Evolutionary conservation across 352 stramenopile genomes (phyloP).

Genomic region (Saprolegnia diclina): DNA sequence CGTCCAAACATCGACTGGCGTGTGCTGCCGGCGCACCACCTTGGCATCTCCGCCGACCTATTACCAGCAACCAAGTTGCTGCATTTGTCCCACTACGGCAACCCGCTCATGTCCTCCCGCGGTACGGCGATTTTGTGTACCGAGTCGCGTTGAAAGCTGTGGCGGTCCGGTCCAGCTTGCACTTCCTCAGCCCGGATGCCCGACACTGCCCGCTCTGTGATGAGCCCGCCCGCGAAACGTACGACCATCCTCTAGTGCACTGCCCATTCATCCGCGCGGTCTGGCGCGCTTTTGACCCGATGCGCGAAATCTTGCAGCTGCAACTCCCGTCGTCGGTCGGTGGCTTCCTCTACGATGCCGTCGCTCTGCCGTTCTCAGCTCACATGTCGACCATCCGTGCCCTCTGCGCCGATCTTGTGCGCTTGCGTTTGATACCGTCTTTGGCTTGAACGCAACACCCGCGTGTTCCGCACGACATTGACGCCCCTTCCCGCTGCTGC

Average conservation of each 20-base stretch:
- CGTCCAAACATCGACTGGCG: neutral
- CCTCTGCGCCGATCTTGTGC: neutral
- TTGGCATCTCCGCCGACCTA: neutral
- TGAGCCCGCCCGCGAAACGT: neutral
- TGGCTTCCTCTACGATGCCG: neutral
- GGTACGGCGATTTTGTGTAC: neutral
- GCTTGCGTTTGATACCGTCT: neutral
- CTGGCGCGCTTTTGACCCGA: neutral
- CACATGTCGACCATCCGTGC: neutral
- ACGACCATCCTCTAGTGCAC: neutral
- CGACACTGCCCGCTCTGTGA: neutral
- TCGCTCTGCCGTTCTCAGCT: neutral
- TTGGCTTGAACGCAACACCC: neutral
- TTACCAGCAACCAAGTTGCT: neutral
- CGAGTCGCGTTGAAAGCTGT: neutral
- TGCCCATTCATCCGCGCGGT: neutral
- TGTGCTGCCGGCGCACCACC: neutral
- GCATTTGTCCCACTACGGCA: neutral
- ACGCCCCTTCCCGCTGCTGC: neutral
- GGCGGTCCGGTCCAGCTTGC: neutral
- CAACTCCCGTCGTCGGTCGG: neutral
- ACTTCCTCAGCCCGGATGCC: neutral
- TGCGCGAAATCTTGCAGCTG: neutral
- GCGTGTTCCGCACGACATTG: neutral
- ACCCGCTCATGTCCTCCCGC: neutral